Percentiles rank a stretch among this genome's conserved stretches.
These are phyloP conservation scores for Sordariomycetes sp. DNA, from an alignment of 2,329 filamentous ascomycete genomes.

Conservation along the genomic window DNA sequence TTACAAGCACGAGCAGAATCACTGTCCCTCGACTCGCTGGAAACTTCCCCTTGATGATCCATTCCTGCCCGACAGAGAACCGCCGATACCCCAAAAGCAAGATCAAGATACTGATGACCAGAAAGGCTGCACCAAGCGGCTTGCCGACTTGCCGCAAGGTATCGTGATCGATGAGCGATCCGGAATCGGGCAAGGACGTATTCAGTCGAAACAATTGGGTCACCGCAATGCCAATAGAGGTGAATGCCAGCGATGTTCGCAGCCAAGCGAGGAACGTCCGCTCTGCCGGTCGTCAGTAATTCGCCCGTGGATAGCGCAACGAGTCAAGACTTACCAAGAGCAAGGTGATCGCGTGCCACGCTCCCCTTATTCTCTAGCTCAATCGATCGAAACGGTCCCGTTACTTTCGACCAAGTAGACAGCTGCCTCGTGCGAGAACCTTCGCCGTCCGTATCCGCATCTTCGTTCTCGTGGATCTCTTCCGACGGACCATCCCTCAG, in stretches of 20 bases:
- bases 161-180: constrained; percentile 22
- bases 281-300: constrained; percentile 36
- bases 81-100: constrained; percentile 69
- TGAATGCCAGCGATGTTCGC: constrained; percentile 71
- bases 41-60: constrained; percentile 73
- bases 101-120: constrained; percentile 66
- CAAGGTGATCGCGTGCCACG: constrained; percentile 74
- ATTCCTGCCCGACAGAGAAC: constrained; percentile 70
- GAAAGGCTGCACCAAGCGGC: constrained; percentile 67
- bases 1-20: constrained; percentile 57
- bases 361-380: constrained; percentile 82
- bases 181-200: constrained; percentile 38
- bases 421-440: constrained; percentile 7
- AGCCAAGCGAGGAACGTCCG: constrained; percentile 82
- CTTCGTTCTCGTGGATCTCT: constrained; percentile 1
- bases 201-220: constrained; percentile 82
- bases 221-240: constrained; percentile 73
- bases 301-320: too few relatives aligned
- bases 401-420: constrained; percentile 40
- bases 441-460: constrained; percentile 11
- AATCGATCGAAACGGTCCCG: constrained; percentile 46
- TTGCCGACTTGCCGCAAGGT: constrained; percentile 58
- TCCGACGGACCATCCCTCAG: not conserved
- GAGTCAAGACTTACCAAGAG: constrained; percentile 48
- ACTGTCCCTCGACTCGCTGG: constrained; percentile 70